phyloP scores from a whole-genome alignment of 495 filamentous ascomycete species.

The Aspergillus affinis region DNA sequence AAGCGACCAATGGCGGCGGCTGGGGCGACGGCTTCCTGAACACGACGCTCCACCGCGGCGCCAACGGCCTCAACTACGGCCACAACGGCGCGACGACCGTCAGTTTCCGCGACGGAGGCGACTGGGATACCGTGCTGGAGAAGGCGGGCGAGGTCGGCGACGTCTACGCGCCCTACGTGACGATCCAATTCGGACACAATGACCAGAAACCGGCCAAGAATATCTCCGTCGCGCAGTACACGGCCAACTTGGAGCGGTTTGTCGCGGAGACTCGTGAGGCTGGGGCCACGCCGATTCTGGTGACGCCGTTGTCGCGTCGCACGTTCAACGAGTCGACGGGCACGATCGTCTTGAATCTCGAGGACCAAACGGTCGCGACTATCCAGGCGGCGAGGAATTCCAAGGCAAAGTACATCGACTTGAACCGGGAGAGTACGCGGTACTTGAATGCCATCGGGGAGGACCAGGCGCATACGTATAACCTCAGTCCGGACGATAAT shows the following conservation, averaged over 20 bases:
- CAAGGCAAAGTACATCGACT: slow-evolving; percentile 34
- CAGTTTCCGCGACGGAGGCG: slow-evolving; percentile 43
- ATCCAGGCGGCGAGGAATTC: slow-evolving; percentile 36
- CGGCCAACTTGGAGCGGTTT: slow-evolving; percentile 40
- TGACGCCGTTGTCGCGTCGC: slow-evolving; percentile 43
- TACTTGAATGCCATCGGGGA: slow-evolving; percentile 49
- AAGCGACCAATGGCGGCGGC: slow-evolving; percentile 29
- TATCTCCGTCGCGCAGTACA: slow-evolving; percentile 41
- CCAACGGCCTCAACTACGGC: slow-evolving; percentile 48
- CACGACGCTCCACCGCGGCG: slow-evolving; percentile 35
- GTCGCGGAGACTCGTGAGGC: slow-evolving; percentile 34
- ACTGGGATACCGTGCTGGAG: slow-evolving; percentile 45
- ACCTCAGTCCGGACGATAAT: slow-evolving; percentile 35
- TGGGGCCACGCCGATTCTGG: slow-evolving; percentile 42
- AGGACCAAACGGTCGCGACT: slow-evolving; percentile 36
- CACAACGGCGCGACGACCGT: slow-evolving; percentile 55
- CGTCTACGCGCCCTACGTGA: slow-evolving; percentile 43
- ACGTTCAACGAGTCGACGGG: slow-evolving; percentile 29
- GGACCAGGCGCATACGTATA: slow-evolving; percentile 36
- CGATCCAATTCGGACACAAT: slow-evolving; percentile 57
- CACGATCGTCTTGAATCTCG: slow-evolving; percentile 38
- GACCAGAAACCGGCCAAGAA: slow-evolving; percentile 46
- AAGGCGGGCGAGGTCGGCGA: slow-evolving; percentile 25
- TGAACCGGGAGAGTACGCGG: slow-evolving; percentile 40
- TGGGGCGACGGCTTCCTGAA: slow-evolving; percentile 56